Base-by-base conservation (phyloP, 257 asterid genomes). In the Jasminum sambac region DNA sequence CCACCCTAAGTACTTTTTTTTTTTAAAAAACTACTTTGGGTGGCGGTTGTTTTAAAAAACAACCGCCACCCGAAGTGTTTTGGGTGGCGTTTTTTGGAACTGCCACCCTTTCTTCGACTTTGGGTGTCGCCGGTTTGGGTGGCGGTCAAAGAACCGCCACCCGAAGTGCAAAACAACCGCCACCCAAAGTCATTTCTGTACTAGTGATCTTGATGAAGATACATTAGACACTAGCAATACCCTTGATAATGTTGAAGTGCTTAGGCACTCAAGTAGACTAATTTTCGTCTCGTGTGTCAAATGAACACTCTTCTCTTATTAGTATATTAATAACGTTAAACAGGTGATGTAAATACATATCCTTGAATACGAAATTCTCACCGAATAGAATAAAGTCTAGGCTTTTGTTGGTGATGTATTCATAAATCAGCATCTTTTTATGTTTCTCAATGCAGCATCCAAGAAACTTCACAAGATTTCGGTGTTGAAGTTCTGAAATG, bases 401-500 rank as follows among this genome's bases (percentile, higher is more conserved):
- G 68, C 90, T 87, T 44, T 69, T 77, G 38, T 86, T 82, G 30
- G 76, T 73, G 85, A 83, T 75, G 74, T 73, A 87, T 48, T 87
- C 93, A 67, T 86, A 80, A 25, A 86, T 75, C 81, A 86, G 37
- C 77, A 84, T 78, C 69, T 66, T 84, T 37, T 84, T 86, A 50
- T 79, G 88, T 58, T 71, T 76, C 25, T 79, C 71, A 44, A n/a
- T n/a, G n/a, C n/a, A n/a, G n/a, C n/a, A n/a, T n/a, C n/a, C n/a
- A n/a, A n/a, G n/a, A n/a, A n/a, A 72, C 82, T 64, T 84, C 64
- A 87, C 92, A 11, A 87, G 88, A 75, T 87, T 87, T 8, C 88
- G 72, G 10, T 87, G 92, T 71, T 84, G 92, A 57, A 87, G 88
- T 69, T 82, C 75, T 10, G 88, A 77, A 21, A 79, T 84, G 24